These are phyloP conservation scores for Penicillium polonicum DNA, from an alignment of 2,329 filamentous ascomycete species.

Conservation along the genomic window DNA sequence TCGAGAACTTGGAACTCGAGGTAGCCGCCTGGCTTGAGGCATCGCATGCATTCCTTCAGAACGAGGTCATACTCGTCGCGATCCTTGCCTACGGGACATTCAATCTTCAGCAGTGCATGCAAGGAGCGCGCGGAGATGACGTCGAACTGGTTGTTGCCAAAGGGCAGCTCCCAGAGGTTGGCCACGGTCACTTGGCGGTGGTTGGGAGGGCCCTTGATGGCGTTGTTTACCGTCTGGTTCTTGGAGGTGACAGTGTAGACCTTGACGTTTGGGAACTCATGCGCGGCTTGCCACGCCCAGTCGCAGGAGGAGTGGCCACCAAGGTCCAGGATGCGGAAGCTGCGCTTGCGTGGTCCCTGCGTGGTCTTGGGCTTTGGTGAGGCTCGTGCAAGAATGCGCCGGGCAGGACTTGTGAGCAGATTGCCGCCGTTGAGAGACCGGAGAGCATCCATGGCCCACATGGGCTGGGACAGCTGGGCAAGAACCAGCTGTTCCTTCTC, in stretches of 20 bases:
- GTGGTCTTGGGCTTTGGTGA: slow-evolving; percentile 24
- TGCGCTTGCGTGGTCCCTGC: slow-evolving; percentile 32
- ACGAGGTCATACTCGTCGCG: slow-evolving; percentile 87
- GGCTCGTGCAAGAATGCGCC: slow-evolving; percentile 30
- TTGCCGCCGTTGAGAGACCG: slow-evolving; percentile 61
- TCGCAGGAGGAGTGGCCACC: slow-evolving; percentile 82
- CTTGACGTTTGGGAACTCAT: slow-evolving; percentile 79
- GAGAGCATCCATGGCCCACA: slow-evolving; percentile 64
- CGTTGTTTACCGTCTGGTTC: slow-evolving; percentile 68
- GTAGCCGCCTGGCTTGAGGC: slow-evolving; percentile 89
- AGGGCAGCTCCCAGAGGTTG: slow-evolving; percentile 76
- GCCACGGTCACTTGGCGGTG: slow-evolving; percentile 80
- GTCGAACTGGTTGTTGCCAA: slow-evolving; percentile 82
- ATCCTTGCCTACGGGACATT: slow-evolving; percentile 61
- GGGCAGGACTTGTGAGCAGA: slow-evolving; percentile 57
- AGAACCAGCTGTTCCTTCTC: slow-evolving; percentile 82
- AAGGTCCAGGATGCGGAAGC: slow-evolving; percentile 76
- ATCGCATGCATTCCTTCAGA: slow-evolving; percentile 80
- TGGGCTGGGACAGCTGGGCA: slow-evolving; percentile 61
- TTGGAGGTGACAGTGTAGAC: slow-evolving; percentile 85
- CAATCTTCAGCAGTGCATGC: slow-evolving; percentile 74
- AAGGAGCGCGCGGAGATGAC: slow-evolving; percentile 86
- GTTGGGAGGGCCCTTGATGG: slow-evolving; percentile 80
- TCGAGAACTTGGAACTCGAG: slow-evolving; percentile 90
- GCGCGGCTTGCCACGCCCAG: slow-evolving; percentile 93